phyloP scores from a whole-genome alignment of 2,329 filamentous ascomycete genomes.

The Aspergillus caelatus region DNA sequence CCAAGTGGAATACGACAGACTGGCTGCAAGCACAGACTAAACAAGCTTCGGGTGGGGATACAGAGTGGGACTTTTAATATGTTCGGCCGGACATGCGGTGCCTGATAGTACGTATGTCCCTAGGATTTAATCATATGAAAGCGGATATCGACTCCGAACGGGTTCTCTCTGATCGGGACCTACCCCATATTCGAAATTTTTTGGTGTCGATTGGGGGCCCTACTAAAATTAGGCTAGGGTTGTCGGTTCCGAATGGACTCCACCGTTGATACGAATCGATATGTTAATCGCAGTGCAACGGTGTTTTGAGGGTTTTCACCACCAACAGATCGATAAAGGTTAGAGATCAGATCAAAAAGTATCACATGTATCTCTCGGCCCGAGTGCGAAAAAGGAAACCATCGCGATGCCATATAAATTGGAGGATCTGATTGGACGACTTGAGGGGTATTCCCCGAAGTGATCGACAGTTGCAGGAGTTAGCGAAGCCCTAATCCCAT shows the following conservation, averaged over 20 bases:
- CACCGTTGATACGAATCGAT: not conserved
- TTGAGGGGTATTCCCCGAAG: not conserved
- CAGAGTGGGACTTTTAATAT: not conserved
- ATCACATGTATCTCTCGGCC: slow-evolving; percentile 22
- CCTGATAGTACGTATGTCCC: not conserved
- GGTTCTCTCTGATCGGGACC: not conserved
- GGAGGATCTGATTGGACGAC: not conserved
- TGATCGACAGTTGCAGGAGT: slow-evolving; percentile 11
- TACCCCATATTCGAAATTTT: not conserved
- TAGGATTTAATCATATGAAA: not conserved
- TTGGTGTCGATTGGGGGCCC: not conserved
- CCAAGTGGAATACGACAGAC: not conserved
- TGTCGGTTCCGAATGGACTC: not conserved
- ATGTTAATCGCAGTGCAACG: not conserved
- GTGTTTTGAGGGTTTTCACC: not conserved
- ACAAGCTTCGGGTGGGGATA: slow-evolving; percentile 1
- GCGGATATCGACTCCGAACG: not conserved
- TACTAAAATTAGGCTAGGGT: not conserved
- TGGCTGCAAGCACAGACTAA: not conserved
- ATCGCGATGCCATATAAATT: slow-evolving; percentile 5
- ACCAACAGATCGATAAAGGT: not conserved
- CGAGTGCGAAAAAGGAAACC: slow-evolving; percentile 5
- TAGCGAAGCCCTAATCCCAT: slow-evolving; percentile 6
- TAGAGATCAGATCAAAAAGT: not conserved
- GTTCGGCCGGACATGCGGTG: not conserved